Evolutionary conservation across 2,329 filamentous ascomycete species (phyloP), one percentile per base, ranked within the genome.

Genomic region (Xylariales sp.): DNA sequence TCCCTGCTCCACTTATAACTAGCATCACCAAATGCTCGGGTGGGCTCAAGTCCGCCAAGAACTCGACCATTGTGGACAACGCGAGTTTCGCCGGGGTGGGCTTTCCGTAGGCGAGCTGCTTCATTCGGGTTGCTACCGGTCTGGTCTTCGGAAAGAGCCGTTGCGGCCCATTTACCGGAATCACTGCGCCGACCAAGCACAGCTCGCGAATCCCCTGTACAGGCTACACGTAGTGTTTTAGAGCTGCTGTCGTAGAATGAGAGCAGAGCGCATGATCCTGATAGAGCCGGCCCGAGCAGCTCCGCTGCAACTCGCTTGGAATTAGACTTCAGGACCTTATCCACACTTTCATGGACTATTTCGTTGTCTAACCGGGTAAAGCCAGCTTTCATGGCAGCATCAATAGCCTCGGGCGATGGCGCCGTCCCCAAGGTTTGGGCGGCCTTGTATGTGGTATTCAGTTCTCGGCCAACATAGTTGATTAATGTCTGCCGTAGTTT

Each of bases 1-100:
- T 97, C 93, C 59, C 88, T 87, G 67, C 88, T 92, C 96, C 96
- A 99, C 81, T 99, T 99, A 84, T 99, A 99, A 74, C 91, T 91
- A 8, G 96, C 95, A 80, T 99, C 96, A 43, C 96, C 97, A 80
- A 99, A 99, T 0, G 97, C 95, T 70, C 96, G 90, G 18, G 91
- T 95, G 3, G 96, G 96, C 79, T 99, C 96, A 12, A 99, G 85
- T 18, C 94, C 93, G 52, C 96, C 96, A 0, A 99, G 86, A 16
- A 99, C 93, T 69, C 96, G 91, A 5, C 96, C 96, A 73, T 97
- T 96, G 50, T 90, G 87, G 48, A 97, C 90, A 8, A 97, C 96
- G 74, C 94, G 86, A 14, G 93, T 91, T 81, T 99, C 96, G 34
- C 91, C 92, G 0, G 96, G 96, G 76, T 99, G 96, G 74, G 94